A percentile compares a stretch with the other conserved stretches of the same genome.
These are phyloP conservation scores for Curvularia spicifera DNA, from an alignment of 2,329 filamentous ascomycete genomes.

Conservation along the genomic window DNA sequence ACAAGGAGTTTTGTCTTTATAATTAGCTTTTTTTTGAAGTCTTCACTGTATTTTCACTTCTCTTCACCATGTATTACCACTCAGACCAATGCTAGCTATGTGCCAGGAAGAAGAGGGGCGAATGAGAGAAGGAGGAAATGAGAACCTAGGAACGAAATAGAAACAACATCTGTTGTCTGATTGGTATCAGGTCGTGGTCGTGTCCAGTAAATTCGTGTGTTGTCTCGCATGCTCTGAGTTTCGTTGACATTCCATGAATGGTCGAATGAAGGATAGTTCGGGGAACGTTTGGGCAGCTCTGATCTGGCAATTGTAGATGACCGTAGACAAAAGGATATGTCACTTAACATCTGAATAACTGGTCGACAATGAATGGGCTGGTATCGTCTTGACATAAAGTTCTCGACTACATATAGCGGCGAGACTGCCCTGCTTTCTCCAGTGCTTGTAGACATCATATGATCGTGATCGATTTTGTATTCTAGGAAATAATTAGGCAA, in stretches of 20 bases:
- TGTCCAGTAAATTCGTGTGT: background rate
- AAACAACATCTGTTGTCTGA: background rate
- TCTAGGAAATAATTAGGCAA: too few relatives aligned
- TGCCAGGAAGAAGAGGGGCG: background rate
- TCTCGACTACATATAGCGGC: too few relatives aligned
- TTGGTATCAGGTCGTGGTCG: background rate
- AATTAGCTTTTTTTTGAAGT: background rate
- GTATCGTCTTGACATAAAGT: too few relatives aligned
- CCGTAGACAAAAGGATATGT: too few relatives aligned
- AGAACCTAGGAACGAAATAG: background rate
- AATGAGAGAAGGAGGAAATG: background rate
- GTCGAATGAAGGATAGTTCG: too few relatives aligned
- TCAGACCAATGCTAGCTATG: background rate
- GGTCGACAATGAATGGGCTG: too few relatives aligned
- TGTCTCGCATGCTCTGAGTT: background rate
- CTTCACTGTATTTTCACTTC: background rate
- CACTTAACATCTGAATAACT: too few relatives aligned
- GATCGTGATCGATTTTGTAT: too few relatives aligned
- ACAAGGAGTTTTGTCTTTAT: background rate
- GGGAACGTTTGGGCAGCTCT: too few relatives aligned
- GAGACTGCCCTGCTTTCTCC: too few relatives aligned
- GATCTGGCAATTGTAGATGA: too few relatives aligned
- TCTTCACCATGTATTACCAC: background rate
- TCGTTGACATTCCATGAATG: background rate
- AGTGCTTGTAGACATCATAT: too few relatives aligned